Evolutionary conservation across 2,329 filamentous ascomycete species (phyloP), one percentile per base, ranked within the genome.

Genomic region (Raffaelea albimanens): DNA sequence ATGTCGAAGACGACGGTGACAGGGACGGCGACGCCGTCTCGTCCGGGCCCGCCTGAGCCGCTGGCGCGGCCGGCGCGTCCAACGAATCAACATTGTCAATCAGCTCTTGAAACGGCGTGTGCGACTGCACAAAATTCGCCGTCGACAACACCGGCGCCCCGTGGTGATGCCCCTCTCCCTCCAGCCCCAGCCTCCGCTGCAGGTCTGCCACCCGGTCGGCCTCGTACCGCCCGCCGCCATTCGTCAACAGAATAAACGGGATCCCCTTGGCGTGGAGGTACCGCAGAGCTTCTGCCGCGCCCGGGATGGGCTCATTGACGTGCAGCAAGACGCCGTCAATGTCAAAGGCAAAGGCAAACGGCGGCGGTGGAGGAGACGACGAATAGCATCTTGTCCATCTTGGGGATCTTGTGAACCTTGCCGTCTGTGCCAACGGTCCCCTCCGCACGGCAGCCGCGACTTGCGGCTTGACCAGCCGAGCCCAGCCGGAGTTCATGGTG

Each of bases 261-360:
- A 96, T 87, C 42, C 78, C 73, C 59, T 89, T 75, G 42, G 75
- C 67, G 56, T 89, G 80, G 19, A 97, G 80, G 58, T 81, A 83
- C 25, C 72, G 69, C 19, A 98, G 75, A 14, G 89, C 77, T 58
- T 86, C 75, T 1, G 79, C 71, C 2, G 93, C 91, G 29, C 86
- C 84, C 2, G 87, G 84, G 42, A 97, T 82, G 3, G 87, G 82
- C 52, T 82, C 78, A 4, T 85, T 80, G 51, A 85, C 85, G 59
- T 90, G 87, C 29, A 97, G 75, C 19, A 98, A 78, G n/a, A 98
- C 93, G 48, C 93, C 93, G 64, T 98, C 93, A 61, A 98, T 95
- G 56, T 69, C 67, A 54, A 65, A 64, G 1, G 65, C 66, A 56
- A 70, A 70, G 0, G 65, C 67, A 54, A 69, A 68, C 0, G 59